A percentile compares a stretch with the other conserved stretches of the same genome.
These are phyloP conservation scores for Yamadazyma takamatsuzukensis DNA, from an alignment of 805 yeast genomes.

Conservation along the genomic window DNA sequence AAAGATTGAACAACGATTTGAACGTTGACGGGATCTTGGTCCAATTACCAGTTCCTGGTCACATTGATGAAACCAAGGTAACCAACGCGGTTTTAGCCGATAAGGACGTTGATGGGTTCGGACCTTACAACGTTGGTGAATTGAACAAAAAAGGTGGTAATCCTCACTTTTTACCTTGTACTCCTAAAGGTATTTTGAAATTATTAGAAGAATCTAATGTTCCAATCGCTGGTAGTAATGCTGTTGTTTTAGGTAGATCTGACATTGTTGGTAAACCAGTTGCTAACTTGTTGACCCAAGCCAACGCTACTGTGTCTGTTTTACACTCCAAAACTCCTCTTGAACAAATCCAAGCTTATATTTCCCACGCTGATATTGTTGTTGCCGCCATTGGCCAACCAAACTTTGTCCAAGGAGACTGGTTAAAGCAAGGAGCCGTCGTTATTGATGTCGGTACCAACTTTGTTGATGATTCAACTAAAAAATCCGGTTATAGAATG, in stretches of 20 bases:
- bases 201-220: conserved; percentile 57
- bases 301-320: conserved; percentile 72
- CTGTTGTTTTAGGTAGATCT: conserved; percentile 83
- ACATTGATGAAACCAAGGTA: conserved; percentile 61
- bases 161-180: conserved; percentile 75
- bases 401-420: conserved; percentile 66
- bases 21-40: conserved; percentile 69
- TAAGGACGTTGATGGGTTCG: conserved; percentile 85
- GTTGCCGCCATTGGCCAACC: conserved; percentile 76
- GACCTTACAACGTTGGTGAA: conserved; percentile 74
- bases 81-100: conserved; percentile 62
- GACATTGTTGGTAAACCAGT: conserved; percentile 85
- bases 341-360: conserved; percentile 42
- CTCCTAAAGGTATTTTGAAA: conserved; percentile 77
- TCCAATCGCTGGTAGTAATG: conserved; percentile 58
- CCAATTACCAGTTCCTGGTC: conserved; percentile 74
- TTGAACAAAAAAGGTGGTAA: conserved; percentile 68
- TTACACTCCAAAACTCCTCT: conserved; percentile 66
- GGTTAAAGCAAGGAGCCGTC: conserved; percentile 65
- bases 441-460: conserved; percentile 85
- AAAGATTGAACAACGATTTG: conserved; percentile 53
- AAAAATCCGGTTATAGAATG: conserved; percentile 65
- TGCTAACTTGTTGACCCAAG: conserved; percentile 63
- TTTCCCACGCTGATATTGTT: conserved; percentile 68
- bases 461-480: conserved; percentile 61